A percentile compares a stretch with the other conserved stretches of the same genome.
phyloP scores from a whole-genome alignment of 768 basidiomycete genomes.

The Hericium rajendrae region DNA sequence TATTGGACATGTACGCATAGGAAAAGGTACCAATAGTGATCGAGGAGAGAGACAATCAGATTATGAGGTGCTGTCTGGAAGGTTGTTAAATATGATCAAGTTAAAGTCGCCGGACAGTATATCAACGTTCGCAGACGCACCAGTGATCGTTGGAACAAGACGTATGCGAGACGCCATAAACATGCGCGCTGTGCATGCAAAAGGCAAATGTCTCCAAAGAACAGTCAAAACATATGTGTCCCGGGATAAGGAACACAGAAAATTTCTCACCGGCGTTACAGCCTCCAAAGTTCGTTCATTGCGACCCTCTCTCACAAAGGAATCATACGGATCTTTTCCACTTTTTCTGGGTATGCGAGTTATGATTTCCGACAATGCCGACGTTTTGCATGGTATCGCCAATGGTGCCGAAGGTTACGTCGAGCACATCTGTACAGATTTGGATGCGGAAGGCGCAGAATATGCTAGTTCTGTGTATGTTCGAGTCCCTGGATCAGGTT shows the following conservation, averaged over 20 bases:
- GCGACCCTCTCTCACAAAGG: background rate
- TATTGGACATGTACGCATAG: background rate
- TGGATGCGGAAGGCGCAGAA: background rate
- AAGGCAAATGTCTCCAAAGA: too few species aligned
- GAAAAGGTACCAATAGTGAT: background rate
- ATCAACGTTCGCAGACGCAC: background rate
- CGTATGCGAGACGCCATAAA: background rate
- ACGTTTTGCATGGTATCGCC: background rate
- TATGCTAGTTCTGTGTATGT: background rate
- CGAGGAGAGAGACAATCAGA: background rate
- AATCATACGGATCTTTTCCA: too few species aligned
- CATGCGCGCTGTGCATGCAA: background rate
- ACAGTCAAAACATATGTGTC: too few species aligned
- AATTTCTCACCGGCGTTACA: too few species aligned
- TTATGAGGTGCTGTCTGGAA: background rate
- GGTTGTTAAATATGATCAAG: background rate
- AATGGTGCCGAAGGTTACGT: background rate
- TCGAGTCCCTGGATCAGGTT: background rate
- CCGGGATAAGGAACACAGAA: too few species aligned
- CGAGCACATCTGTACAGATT: background rate
- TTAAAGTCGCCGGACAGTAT: background rate
- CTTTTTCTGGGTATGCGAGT: conserved; percentile 2
- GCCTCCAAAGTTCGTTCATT: too few species aligned
- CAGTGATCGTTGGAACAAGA: background rate
- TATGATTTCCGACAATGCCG: background rate